Percentiles rank a stretch among this genome's conserved stretches.
phyloP scores from a whole-genome alignment of 208 protist genomes.

The Trypanosoma cruzi region DNA sequence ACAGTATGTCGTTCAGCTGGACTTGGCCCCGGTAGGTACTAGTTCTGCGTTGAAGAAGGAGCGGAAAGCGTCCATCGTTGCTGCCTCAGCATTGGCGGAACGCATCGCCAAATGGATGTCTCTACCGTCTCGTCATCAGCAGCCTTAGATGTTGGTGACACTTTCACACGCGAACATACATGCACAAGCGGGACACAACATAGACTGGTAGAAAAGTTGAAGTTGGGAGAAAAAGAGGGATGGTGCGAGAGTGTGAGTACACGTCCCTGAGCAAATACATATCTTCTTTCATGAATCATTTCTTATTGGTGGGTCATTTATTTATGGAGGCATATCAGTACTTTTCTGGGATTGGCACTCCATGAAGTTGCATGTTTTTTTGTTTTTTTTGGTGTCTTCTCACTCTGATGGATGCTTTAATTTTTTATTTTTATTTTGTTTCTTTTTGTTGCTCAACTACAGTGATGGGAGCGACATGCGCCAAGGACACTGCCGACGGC shows the following conservation, averaged over 20 bases:
- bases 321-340: too few relatives aligned
- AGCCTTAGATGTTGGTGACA: neutral
- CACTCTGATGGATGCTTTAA: neutral
- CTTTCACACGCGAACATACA: neutral
- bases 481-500: neutral
- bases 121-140: conserved; percentile 15
- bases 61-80: conserved; percentile 43
- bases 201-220: neutral
- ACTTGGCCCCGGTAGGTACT: conserved; percentile 54
- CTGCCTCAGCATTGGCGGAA: conserved; percentile 34
- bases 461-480: conserved; percentile 23
- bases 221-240: neutral
- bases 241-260: neutral
- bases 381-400: neutral
- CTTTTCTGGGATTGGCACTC: too few relatives aligned
- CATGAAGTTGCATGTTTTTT: neutral
- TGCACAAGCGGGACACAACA: neutral
- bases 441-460: conserved; percentile 8
- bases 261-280: neutral
- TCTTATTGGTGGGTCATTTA: too few relatives aligned
- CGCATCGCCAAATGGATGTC: conserved; percentile 43
- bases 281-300: neutral
- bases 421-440: conserved; percentile 16
- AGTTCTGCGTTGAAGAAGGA: conserved; percentile 40
- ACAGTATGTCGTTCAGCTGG: conserved; percentile 60